These are phyloP conservation scores for Xanthoparmelia taractica DNA, from an alignment of 495 filamentous ascomycete species.

Conservation along the genomic window DNA sequence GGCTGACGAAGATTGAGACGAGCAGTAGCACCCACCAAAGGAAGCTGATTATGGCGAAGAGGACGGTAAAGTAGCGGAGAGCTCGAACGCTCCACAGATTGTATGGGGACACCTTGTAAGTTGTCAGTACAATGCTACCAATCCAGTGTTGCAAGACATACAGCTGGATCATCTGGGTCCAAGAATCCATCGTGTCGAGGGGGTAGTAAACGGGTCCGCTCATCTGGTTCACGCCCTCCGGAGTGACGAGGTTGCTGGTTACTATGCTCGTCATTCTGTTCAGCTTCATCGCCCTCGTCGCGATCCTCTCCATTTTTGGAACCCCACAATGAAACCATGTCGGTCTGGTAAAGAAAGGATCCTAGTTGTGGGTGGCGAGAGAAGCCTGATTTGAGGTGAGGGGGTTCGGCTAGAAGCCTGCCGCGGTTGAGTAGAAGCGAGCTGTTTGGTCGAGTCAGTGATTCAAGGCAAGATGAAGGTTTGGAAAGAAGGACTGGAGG, in stretches of 20 bases:
- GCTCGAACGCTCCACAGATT: conserved; percentile 86
- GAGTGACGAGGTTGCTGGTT: conserved; percentile 18
- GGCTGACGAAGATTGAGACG: conserved; percentile 78
- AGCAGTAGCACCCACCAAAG: conserved; percentile 87
- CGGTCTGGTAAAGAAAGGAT: background rate
- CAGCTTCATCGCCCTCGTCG: conserved; percentile 28
- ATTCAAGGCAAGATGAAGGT: background rate
- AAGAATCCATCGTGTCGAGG: conserved; percentile 57
- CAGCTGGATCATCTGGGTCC: conserved; percentile 91
- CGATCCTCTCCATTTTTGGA: conserved; percentile 39
- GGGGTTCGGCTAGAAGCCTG: background rate
- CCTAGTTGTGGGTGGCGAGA: background rate
- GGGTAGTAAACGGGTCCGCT: conserved; percentile 67
- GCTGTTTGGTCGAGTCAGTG: conserved; percentile 7
- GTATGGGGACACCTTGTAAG: conserved; percentile 74
- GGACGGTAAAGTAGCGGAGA: conserved; percentile 61
- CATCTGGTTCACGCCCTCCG: conserved; percentile 45
- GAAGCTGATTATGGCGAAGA: conserved; percentile 67
- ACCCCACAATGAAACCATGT: conserved; percentile 45
- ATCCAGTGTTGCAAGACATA: conserved; percentile 34
- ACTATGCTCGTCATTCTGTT: conserved; percentile 13
- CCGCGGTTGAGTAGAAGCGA: background rate
- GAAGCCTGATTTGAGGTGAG: background rate
- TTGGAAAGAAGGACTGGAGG: background rate
- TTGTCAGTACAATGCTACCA: conserved; percentile 11